These are phyloP conservation scores for Schrenkiella parvula DNA, from an alignment of 345 rosid species.

Conservation along the genomic window DNA sequence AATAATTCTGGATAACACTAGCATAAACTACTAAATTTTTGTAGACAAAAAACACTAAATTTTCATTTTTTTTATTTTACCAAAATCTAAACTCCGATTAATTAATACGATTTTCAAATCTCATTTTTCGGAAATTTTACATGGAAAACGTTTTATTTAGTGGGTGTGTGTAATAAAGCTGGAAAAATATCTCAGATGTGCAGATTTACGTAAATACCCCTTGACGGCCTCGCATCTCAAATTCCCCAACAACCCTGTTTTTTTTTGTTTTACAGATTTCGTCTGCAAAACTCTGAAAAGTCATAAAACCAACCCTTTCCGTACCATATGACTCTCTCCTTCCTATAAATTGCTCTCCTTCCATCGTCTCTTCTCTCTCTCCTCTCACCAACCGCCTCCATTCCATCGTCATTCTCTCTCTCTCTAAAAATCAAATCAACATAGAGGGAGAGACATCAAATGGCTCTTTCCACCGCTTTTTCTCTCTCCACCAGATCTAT, in stretches of 20 bases:
- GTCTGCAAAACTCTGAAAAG: conserved; percentile 14
- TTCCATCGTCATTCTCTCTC: conserved; percentile 24
- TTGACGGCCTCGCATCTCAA: conserved; percentile 1
- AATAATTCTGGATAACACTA: too few relatives aligned
- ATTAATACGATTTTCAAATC: too few relatives aligned
- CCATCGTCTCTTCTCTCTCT: conserved; percentile 10
- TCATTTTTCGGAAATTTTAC: too few relatives aligned
- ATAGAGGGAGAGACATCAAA: conserved; percentile 9
- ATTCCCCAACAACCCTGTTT: conserved; percentile 13
- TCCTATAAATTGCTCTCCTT: conserved; percentile 18
- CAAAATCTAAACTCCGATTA: too few relatives aligned
- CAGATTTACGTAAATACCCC: background rate
- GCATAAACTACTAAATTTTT: too few relatives aligned
- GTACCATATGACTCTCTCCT: conserved; percentile 29
- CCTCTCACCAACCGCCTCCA: conserved; percentile 27
- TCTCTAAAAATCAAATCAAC: background rate
- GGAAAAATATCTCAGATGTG: conserved; percentile 1
- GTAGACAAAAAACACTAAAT: too few relatives aligned
- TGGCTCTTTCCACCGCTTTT: conserved; percentile 58
- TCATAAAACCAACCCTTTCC: conserved; percentile 16
- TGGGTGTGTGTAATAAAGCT: background rate
- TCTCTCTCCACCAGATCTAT: conserved; percentile 39
- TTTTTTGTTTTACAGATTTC: background rate
- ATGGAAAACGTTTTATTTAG: conserved; percentile 19
- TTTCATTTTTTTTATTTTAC: too few relatives aligned